Base-by-base conservation (phyloP, 1,284 basidiomycete genomes). In the Fistulinella staudtii region DNA sequence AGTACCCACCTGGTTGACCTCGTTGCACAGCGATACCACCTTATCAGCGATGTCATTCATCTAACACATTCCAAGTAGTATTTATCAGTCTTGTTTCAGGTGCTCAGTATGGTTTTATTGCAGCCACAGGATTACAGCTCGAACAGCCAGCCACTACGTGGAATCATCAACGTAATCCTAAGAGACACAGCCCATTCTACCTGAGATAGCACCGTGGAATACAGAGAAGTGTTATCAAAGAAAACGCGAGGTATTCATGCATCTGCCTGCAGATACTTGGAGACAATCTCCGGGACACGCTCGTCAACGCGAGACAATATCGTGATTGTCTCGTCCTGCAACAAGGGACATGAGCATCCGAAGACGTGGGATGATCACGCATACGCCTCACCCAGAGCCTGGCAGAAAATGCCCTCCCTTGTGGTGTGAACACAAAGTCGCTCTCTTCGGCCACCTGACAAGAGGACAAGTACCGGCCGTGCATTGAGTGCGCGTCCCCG, bases 311-410 rank as follows among this genome's bases (percentile, higher is more conserved):
- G 51, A 8, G 47, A 47, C 30, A 69, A 54, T 18, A 63, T 50
- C 4, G 55, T 48, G 14, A 67, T 53, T 18, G 60, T 57, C 36
- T 66, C 61, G 6, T 54, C 46, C 67, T 67, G 31, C 33, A 29
- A 20, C 13, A n/a, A 20, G 11, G 22, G 14, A n/a, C 1, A 47
- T 30, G 20, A 25, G 47, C 11, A 22, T 22, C 33, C 18, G 25
- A 14, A 14, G 17, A n/a, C 22, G 27, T 9, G n/a, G 5, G 5
- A 29, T 10, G 13, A 8, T 20, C 20, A 4, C 11, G 4, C 13
- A n/a, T 17, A 22, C 17, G 14, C n/a, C 53, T 44, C 25, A 57
- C 55, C 52, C 57, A 59, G 29, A 59, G 39, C 29, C 28, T 57
- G 13, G 25, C 28, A 40, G 52, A 45, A 42, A 57, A 41, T 1